Conservation (phyloP, 148 eudicot species). For the Fagopyrum esculentum region DNA sequence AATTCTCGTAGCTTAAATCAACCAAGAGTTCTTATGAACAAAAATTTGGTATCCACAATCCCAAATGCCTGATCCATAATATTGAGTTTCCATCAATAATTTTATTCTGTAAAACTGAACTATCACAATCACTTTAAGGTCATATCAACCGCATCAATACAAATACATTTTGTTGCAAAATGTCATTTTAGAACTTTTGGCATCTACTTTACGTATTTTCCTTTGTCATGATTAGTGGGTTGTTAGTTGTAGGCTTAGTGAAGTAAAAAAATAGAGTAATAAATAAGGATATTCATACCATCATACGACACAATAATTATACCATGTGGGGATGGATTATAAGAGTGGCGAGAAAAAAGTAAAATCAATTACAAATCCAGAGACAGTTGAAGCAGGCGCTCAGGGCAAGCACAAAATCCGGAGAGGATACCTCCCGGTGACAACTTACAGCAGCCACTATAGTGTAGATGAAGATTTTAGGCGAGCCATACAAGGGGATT, state of each 20-base stretch:
- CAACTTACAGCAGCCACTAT: slow-evolving; percentile 89
- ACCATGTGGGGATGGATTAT: too few species aligned
- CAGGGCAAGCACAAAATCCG: slow-evolving; percentile 99
- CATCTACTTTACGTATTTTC: too few species aligned
- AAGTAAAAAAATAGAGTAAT: too few species aligned
- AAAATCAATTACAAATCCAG: slow-evolving; percentile 29
- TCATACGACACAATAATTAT: too few species aligned
- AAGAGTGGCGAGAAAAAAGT: too few species aligned
- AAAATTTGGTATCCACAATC: background rate
- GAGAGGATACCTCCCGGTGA: slow-evolving; percentile 84
- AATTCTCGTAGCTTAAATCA: background rate
- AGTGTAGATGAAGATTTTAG: slow-evolving; percentile 58
- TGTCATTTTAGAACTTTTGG: too few species aligned
- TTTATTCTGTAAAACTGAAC: background rate
- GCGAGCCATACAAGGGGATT: too few species aligned
- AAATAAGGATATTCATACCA: too few species aligned
- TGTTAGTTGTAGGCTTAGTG: too few species aligned
- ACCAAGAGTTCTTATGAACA: background rate
- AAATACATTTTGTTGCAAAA: too few species aligned
- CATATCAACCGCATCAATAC: background rate
- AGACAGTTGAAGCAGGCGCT: slow-evolving; percentile 97
- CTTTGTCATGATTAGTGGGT: too few species aligned
- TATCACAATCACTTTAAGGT: background rate
- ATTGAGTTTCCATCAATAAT: background rate
- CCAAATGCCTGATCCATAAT: background rate